These are phyloP conservation scores for Anthoceros angustus DNA, from an alignment of 225 moss, liverwort and hornwort species.

Conservation along the genomic window DNA sequence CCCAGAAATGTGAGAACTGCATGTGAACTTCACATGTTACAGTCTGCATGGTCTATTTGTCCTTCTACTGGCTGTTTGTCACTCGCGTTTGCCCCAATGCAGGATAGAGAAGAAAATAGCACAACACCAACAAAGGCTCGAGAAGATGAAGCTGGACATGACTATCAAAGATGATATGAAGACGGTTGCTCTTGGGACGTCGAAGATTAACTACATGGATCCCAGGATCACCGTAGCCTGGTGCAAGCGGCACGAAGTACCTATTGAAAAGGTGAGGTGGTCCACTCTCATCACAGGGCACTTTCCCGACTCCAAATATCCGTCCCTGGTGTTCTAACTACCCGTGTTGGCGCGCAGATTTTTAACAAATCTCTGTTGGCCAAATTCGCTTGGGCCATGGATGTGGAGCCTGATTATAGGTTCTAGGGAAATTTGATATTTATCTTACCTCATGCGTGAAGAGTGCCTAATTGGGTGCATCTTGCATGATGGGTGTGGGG, in stretches of 20 bases:
- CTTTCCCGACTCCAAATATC: not conserved
- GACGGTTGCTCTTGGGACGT: slow-evolving; percentile 92
- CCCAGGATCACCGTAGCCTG: slow-evolving; percentile 95
- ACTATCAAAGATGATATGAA: slow-evolving; percentile 93
- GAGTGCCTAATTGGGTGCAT: slow-evolving; percentile 13
- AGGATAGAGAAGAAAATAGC: slow-evolving; percentile 70
- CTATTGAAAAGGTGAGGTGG: slow-evolving; percentile 65
- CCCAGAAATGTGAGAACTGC: slow-evolving; percentile 35
- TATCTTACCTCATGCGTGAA: slow-evolving; percentile 4
- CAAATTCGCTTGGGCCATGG: slow-evolving; percentile 98
- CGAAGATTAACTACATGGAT: slow-evolving; percentile 99
- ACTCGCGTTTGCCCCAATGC: slow-evolving; percentile 1
- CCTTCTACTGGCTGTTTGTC: not conserved
- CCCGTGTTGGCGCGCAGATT: slow-evolving; percentile 19
- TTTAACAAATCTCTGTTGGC: slow-evolving; percentile 92
- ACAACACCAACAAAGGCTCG: slow-evolving; percentile 49
- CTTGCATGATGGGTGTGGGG: slow-evolving; percentile 12
- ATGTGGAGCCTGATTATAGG: slow-evolving; percentile 80
- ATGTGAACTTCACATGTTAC: too few relatives aligned
- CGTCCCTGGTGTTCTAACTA: not conserved
- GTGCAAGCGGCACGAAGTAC: slow-evolving; percentile 96
- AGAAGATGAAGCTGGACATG: slow-evolving; percentile 94
- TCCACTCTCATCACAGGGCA: not conserved
- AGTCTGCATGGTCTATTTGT: not conserved
- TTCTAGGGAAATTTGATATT: slow-evolving; percentile 29